Evolutionary conservation across 257 asterid species (phyloP).

Genomic region (Solanum verrucosum): DNA sequence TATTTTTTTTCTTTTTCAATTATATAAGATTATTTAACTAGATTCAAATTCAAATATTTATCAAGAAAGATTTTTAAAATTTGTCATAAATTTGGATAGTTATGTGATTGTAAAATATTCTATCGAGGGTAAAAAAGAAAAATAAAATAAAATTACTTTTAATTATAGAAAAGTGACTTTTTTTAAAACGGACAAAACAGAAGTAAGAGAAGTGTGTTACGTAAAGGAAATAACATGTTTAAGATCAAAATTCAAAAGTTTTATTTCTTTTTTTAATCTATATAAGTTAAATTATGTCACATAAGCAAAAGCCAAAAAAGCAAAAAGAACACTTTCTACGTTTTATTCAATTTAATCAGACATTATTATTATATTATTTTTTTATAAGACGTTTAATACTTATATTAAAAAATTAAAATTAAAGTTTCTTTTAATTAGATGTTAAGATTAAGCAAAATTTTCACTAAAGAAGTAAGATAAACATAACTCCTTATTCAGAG

Average conservation of each 20-base stretch:
- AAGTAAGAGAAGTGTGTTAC: background rate
- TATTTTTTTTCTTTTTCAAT: too few relatives aligned
- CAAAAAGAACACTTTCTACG: too few relatives aligned
- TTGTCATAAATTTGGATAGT: too few relatives aligned
- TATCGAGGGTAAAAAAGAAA: fast-evolving
- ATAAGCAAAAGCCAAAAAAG: background rate
- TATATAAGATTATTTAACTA: background rate
- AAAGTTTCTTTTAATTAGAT: too few relatives aligned
- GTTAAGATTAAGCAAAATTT: background rate
- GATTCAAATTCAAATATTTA: background rate
- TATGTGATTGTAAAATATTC: too few relatives aligned
- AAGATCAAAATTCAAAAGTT: background rate
- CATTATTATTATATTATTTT: too few relatives aligned
- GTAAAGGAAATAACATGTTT: background rate
- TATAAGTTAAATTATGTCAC: background rate
- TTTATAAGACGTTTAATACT: background rate
- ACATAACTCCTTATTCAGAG: background rate
- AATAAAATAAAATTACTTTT: too few relatives aligned
- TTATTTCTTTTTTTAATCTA: too few relatives aligned
- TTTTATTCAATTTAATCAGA: too few relatives aligned
- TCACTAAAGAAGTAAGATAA: background rate
- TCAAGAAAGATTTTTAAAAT: too few relatives aligned
- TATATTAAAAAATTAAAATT: too few relatives aligned
- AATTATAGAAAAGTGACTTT: too few relatives aligned
- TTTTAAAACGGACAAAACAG: fast-evolving